Conservation (phyloP, 257 asterid genomes). For the Solanum chmielewskii region DNA sequence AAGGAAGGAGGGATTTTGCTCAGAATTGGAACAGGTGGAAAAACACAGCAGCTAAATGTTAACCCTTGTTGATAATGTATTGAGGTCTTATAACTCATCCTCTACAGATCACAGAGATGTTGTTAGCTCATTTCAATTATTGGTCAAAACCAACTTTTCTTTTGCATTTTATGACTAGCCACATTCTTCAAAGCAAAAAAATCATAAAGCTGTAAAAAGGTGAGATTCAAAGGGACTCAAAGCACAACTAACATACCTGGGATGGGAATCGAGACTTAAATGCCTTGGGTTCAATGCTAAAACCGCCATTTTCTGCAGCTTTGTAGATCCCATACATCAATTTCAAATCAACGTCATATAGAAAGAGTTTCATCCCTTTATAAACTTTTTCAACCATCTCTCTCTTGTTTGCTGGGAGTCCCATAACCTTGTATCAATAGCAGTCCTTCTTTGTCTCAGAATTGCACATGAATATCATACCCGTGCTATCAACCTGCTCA, state of each 20-base stretch:
- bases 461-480: conserved; percentile 89
- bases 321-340: conserved; percentile 70
- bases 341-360: conserved; percentile 57
- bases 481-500: conserved; percentile 64
- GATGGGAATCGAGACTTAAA: conserved; percentile 80
- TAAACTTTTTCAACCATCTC: conserved; percentile 53
- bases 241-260: conserved; percentile 46
- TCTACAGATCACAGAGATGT: background rate
- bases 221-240: background rate
- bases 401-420: conserved; percentile 76
- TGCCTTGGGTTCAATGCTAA: conserved; percentile 70
- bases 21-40: background rate
- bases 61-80: background rate
- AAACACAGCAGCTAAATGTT: background rate
- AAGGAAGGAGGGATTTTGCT: background rate
- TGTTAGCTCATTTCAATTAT: background rate
- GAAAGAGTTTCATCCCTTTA: conserved; percentile 75
- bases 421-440: conserved; percentile 56
- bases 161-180: background rate
- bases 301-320: conserved; percentile 76
- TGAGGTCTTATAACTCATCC: background rate
- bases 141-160: background rate
- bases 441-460: conserved; percentile 75
- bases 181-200: background rate
- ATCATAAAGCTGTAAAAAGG: background rate